Base-by-base conservation (phyloP, 2,329 filamentous ascomycete species). In the Colletotrichum limetticola region DNA sequence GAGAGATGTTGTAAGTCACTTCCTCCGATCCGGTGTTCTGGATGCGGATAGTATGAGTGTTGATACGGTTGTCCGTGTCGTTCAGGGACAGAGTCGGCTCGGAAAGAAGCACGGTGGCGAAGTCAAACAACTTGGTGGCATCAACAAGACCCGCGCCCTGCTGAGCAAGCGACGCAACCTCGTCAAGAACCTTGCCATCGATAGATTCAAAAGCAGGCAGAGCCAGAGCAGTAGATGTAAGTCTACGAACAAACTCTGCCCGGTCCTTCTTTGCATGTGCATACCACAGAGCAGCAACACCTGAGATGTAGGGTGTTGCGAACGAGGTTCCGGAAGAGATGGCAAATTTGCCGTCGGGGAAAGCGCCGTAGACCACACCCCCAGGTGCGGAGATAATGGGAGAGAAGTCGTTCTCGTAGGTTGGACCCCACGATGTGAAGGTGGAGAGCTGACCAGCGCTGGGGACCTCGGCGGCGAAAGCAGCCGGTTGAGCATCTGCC, bases 61-160 rank as follows among this genome's bases (percentile, higher is more conserved):
- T 66, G 2, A 74, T 60, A 4, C 75, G 74, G 57, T 76, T 75
- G 19, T 74, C 75, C 11, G 76, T 77, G 22, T 76, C 76, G 28
- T 77, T 75, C 19, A 76, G 60, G 2, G 69, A 60, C n/a, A 77
- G 28, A 9, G 53, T 62, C 1, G 75, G 68, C 26, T 69, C 76
- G 1, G 75, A 75, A 19, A 75, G 32, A 1, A 77, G 55, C 3
- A 75, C 64, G 0, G 63, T 68, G 8, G 63, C 56, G 1, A 66
- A 71, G 56, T 72, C 75, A 14, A 77, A 67, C 0, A 75, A 11
- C 37, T 74, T 76, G 4, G 65, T 68, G 0, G 72, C 75, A 19
- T 77, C 72, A 9, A 77, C 64, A 6, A 77, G 71, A 3, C 76
- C 76, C 9, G 75, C 74, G 14, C 76, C 76, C 52, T 77, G 76